phyloP scores from a whole-genome alignment of 768 basidiomycete genomes.

The Rossbeevera mucosa region DNA sequence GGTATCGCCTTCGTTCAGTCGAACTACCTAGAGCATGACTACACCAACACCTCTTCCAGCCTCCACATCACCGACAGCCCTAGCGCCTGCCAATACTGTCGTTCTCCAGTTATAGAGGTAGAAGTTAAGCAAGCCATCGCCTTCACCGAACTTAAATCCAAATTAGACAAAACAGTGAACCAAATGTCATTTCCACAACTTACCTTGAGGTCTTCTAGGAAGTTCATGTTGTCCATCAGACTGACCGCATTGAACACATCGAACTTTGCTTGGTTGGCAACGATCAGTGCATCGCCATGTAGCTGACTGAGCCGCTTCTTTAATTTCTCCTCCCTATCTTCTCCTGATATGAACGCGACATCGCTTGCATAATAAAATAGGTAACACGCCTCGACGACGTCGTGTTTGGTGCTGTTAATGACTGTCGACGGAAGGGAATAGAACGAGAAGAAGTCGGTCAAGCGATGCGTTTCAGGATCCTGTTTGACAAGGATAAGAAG shows the following conservation, averaged over 20 bases:
- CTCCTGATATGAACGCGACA: constrained; percentile 55
- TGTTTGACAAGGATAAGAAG: constrained; percentile 30
- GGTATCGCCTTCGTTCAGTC: background rate
- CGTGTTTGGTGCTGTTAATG: constrained; percentile 69
- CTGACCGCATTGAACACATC: constrained; percentile 97
- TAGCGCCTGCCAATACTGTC: constrained; percentile 68
- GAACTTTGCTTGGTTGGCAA: constrained; percentile 82
- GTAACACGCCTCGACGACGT: constrained; percentile 86
- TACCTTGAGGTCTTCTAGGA: constrained; percentile 83
- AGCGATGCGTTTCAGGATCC: constrained; percentile 75
- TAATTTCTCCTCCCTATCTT: constrained; percentile 58
- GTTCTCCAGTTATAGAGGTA: constrained; percentile 97
- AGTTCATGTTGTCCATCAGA: constrained; percentile 85
- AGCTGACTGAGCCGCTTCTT: constrained; percentile 68
- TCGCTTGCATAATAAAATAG: constrained; percentile 93
- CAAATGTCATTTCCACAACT: constrained; percentile 10
- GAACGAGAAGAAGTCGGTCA: constrained; percentile 97
- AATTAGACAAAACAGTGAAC: constrained; percentile 3
- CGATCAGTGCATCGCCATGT: constrained; percentile 72
- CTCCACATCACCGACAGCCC: constrained; percentile 41
- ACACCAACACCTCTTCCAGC: constrained; percentile 84
- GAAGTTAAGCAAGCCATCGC: constrained; percentile 88
- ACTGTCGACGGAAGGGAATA: constrained; percentile 95
- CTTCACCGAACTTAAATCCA: constrained; percentile 72
- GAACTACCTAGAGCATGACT: constrained; percentile 73